phyloP scores from a whole-genome alignment of 2,329 filamentous ascomycete genomes.

The Tolypocladium sp. region DNA sequence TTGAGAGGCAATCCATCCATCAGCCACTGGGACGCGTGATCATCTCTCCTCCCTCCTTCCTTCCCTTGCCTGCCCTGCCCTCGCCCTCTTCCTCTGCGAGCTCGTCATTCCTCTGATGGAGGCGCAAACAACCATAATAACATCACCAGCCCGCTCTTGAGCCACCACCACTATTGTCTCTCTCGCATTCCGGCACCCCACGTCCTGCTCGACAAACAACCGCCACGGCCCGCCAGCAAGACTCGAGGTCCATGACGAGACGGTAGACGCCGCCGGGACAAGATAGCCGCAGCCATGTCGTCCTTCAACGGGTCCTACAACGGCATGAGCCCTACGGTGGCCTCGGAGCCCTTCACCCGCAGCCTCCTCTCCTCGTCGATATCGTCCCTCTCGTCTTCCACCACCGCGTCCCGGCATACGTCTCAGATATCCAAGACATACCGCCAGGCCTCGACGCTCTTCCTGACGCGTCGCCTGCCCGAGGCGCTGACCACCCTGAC shows the following conservation, averaged over 20 bases:
- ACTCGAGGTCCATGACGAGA: background rate
- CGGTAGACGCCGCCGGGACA: background rate
- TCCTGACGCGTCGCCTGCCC: conserved; percentile 84
- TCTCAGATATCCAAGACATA: conserved; percentile 84
- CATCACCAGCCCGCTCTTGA: background rate
- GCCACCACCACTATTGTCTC: background rate
- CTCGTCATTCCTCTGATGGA: background rate
- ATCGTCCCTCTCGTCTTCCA: conserved; percentile 57
- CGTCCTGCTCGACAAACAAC: background rate
- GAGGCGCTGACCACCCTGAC: conserved; percentile 81
- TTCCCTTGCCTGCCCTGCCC: background rate
- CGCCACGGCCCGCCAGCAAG: background rate
- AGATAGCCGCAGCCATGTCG: conserved; percentile 25
- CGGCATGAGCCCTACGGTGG: conserved; percentile 21
- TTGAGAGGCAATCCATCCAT: conserved; percentile 1
- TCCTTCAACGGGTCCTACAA: conserved; percentile 19
- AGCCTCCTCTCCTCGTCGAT: conserved; percentile 54
- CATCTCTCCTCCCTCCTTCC: background rate
- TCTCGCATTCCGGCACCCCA: background rate
- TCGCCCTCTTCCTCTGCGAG: background rate
- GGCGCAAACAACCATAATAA: background rate
- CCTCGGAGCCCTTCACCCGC: conserved; percentile 37
- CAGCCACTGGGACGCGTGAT: background rate
- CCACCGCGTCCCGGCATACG: conserved; percentile 50
- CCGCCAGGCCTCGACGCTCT: conserved; percentile 87